phyloP scores from a whole-genome alignment of 1,139 yeast genomes.

The Kodamaea fungicola region DNA sequence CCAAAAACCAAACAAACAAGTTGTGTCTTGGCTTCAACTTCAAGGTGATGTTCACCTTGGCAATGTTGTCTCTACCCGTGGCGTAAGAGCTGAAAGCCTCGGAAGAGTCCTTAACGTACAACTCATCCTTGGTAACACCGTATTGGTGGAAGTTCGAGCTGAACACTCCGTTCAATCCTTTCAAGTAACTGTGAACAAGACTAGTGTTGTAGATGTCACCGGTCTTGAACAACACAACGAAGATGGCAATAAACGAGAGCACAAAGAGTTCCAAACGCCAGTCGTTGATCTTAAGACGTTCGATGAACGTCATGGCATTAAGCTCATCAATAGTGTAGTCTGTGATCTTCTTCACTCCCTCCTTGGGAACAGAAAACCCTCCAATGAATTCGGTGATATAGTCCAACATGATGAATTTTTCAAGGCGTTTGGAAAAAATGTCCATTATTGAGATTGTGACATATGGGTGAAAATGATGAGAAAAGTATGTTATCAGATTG shows the following conservation, averaged over 20 bases:
- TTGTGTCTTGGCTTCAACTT: conserved; percentile 80
- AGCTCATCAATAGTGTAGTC: conserved; percentile 51
- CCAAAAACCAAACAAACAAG: conserved; percentile 59
- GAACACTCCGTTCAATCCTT: conserved; percentile 45
- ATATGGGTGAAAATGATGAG: no score
- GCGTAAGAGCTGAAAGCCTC: conserved; percentile 78
- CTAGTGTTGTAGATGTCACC: conserved; percentile 61
- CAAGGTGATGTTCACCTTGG: conserved; percentile 57
- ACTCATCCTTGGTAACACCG: conserved; percentile 55
- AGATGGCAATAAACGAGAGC: conserved; percentile 44
- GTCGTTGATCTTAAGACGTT: conserved; percentile 54
- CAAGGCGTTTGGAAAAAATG: no score
- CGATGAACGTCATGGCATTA: conserved; percentile 42
- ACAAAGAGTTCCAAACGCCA: conserved; percentile 75
- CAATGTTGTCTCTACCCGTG: conserved; percentile 80
- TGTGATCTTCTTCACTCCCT: conserved; percentile 22
- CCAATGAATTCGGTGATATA: conserved; percentile 3
- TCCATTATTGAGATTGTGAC: no score
- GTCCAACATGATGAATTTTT: background rate
- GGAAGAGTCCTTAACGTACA: conserved; percentile 64
- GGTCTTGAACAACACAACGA: conserved; percentile 44
- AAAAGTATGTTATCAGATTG: no score
- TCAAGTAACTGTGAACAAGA: conserved; percentile 50
- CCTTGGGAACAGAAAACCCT: conserved; percentile 1
- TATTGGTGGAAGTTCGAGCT: conserved; percentile 73